phyloP scores from a whole-genome alignment of 352 stramenopile genomes.

The Aphanomyces cochlioides region DNA sequence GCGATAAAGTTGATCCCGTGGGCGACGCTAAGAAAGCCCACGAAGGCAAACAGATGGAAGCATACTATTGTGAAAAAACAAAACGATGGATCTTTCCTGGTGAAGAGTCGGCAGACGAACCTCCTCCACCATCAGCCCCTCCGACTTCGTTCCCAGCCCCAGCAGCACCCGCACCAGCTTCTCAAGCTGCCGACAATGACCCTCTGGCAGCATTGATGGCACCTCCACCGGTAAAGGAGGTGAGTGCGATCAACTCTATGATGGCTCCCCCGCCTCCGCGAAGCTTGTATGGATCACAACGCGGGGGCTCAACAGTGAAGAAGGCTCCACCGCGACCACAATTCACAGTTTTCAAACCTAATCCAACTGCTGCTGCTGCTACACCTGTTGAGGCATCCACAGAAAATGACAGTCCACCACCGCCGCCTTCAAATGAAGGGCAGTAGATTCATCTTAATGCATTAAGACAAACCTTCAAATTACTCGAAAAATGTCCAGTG shows the following conservation, averaged over 20 bases:
- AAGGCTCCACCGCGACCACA: conserved; percentile 57
- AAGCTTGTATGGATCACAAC: conserved; percentile 41
- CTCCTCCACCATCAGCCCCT: conserved; percentile 58
- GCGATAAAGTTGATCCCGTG: conserved; percentile 67
- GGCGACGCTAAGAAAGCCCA: conserved; percentile 74
- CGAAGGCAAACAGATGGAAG: conserved; percentile 70
- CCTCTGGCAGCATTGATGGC: conserved; percentile 79
- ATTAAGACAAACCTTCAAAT: not conserved
- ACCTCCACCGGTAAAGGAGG: conserved; percentile 82
- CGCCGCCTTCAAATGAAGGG: not conserved
- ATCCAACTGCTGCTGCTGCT: conserved; percentile 32
- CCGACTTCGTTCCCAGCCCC: conserved; percentile 46
- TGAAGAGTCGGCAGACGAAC: conserved; percentile 57
- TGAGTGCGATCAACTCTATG: conserved; percentile 64
- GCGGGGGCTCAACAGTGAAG: conserved; percentile 35
- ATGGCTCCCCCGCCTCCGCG: conserved; percentile 66
- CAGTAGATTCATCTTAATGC: conserved; percentile 4
- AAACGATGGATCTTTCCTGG: conserved; percentile 87
- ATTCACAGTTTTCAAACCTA: conserved; percentile 85
- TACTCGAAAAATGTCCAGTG: not conserved
- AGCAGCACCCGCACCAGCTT: conserved; percentile 61
- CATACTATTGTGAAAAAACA: conserved; percentile 74
- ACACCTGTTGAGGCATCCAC: conserved; percentile 30
- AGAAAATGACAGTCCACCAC: not conserved
- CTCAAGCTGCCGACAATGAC: conserved; percentile 53